A percentile compares a stretch with the other conserved stretches of the same genome.
phyloP scores from a whole-genome alignment of 257 asterid genomes.

The Leptodermis oblonga region DNA sequence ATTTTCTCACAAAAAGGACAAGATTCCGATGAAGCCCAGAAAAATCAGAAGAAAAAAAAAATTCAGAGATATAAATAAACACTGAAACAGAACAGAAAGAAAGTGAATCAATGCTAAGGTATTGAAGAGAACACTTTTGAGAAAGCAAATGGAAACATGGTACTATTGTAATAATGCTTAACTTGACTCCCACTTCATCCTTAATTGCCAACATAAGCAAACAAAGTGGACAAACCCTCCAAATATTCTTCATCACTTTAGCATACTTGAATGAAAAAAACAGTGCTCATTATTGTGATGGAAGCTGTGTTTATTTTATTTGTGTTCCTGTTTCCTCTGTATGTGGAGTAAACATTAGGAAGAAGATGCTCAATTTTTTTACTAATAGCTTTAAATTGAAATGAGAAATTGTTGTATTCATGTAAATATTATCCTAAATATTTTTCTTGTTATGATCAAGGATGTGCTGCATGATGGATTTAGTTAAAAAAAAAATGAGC shows the following conservation, averaged over 20 bases:
- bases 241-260: constrained; percentile 9
- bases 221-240: constrained; percentile 2
- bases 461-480: background rate
- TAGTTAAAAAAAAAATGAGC: too few species aligned
- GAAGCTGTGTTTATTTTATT: too few species aligned
- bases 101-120: too few species aligned
- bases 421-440: background rate
- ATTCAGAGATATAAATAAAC: background rate
- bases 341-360: constrained; percentile 43
- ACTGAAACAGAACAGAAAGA: too few species aligned
- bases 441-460: background rate
- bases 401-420: background rate
- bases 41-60: background rate
- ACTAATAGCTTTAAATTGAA: too few species aligned
- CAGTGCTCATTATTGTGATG: constrained; percentile 2
- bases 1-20: too few species aligned
- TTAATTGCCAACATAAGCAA: constrained; percentile 22
- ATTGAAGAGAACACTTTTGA: background rate
- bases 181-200: constrained; percentile 35
- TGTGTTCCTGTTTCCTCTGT: constrained; percentile 18
- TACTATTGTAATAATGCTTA: constrained; percentile 16
- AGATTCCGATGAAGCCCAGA: too few species aligned
- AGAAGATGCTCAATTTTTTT: too few species aligned
- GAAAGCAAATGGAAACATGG: constrained; percentile 2
- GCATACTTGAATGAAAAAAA: background rate